Conservation (phyloP, 495 filamentous ascomycete genomes). For the Penicillium pancosmium region DNA sequence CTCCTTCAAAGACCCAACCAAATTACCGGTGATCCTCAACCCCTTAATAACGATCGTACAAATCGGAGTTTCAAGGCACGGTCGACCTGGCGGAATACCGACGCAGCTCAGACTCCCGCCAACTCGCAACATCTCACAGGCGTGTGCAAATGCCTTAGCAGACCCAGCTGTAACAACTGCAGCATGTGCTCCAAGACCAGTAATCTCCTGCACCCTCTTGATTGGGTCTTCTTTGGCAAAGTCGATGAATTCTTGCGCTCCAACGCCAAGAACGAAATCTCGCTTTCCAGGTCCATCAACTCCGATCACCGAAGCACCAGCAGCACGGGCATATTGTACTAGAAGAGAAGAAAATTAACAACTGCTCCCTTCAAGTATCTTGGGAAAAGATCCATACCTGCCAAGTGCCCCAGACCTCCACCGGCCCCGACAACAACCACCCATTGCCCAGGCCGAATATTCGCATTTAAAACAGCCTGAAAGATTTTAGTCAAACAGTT, state of each 20-base stretch:
- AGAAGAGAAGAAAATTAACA: constrained; percentile 1
- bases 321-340: constrained; percentile 53
- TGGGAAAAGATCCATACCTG: constrained; percentile 29
- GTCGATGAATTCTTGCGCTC: constrained; percentile 49
- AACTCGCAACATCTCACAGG: constrained; percentile 53
- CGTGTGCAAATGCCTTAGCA: constrained; percentile 48
- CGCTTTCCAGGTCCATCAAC: constrained; percentile 48
- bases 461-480: constrained; percentile 45
- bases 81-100: constrained; percentile 48
- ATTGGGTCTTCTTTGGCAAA: constrained; percentile 41
- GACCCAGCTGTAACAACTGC: constrained; percentile 48
- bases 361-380: not conserved
- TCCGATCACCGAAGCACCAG: constrained; percentile 49
- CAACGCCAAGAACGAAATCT: constrained; percentile 44
- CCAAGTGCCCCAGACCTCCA: constrained; percentile 52
- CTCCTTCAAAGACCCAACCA: constrained; percentile 53
- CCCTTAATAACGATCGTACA: constrained; percentile 53
- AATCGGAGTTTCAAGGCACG: constrained; percentile 48
- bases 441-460: constrained; percentile 45
- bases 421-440: constrained; percentile 53
- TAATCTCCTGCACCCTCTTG: constrained; percentile 43
- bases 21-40: constrained; percentile 46
- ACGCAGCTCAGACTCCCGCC: constrained; percentile 54
- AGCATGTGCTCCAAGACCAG: constrained; percentile 46
- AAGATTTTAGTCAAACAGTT: not conserved